Evolutionary conservation across 2,329 filamentous ascomycete species (phyloP).

Genomic region (Pleochaeta shiraiana): DNA sequence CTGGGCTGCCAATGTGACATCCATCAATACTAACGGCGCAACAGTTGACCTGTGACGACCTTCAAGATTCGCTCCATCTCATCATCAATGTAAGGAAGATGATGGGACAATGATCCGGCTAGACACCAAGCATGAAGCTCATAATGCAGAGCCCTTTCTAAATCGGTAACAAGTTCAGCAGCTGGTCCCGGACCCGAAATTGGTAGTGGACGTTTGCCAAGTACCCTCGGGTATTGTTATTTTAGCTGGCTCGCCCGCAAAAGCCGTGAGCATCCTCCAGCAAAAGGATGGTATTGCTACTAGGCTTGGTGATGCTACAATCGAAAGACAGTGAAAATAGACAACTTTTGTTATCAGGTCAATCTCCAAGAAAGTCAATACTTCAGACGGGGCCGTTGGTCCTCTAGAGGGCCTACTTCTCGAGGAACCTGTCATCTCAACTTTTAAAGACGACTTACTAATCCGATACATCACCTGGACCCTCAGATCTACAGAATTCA

Average conservation of each 20-base stretch:
- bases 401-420: background rate
- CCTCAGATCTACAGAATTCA: background rate
- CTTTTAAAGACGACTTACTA: background rate
- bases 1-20: background rate
- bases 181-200: background rate
- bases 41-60: background rate
- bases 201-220: background rate
- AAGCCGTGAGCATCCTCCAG: background rate
- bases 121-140: background rate
- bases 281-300: background rate
- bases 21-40: too few relatives aligned
- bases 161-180: background rate
- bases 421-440: background rate
- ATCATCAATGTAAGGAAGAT: background rate
- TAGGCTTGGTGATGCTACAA: background rate
- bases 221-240: background rate
- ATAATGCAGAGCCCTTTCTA: background rate
- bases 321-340: background rate
- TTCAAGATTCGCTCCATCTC: background rate
- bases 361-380: constrained; percentile 3
- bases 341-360: background rate
- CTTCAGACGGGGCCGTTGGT: background rate
- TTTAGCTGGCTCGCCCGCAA: background rate
- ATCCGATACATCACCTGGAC: background rate
- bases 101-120: background rate